Percentiles rank a stretch among this genome's conserved stretches.
Evolutionary conservation across 164 flowering plant genomes (phyloP).

Genomic region (Buxus sempervirens): DNA sequence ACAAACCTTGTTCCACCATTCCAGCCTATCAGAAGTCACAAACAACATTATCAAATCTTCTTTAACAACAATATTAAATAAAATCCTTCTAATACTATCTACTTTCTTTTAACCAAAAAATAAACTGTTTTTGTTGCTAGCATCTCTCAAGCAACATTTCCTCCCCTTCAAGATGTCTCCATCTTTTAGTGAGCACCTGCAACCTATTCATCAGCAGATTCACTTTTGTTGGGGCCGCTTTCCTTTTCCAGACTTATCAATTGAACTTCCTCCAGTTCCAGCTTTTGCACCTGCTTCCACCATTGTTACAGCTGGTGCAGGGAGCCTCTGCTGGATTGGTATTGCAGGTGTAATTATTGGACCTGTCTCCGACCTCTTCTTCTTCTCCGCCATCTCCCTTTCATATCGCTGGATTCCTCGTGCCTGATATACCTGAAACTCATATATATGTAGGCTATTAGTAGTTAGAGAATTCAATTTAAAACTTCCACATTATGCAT

Average conservation of each 20-base stretch:
- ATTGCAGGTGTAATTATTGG: constrained; percentile 46
- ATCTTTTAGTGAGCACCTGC: constrained; percentile 28
- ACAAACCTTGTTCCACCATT: too few species aligned
- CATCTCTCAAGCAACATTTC: too few species aligned
- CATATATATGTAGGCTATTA: too few species aligned
- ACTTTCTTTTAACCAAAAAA: too few species aligned
- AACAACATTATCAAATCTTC: too few species aligned
- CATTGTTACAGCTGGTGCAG: constrained; percentile 21
- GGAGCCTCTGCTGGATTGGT: constrained; percentile 57
- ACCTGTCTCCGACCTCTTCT: constrained; percentile 47
- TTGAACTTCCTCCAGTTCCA: constrained; percentile 33
- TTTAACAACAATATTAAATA: too few species aligned
- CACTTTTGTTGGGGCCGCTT: constrained; percentile 35
- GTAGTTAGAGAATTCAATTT: neutral
- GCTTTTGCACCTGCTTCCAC: constrained; percentile 25
- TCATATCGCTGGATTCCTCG: constrained; percentile 70
- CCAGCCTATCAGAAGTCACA: too few species aligned
- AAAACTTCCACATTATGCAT: too few species aligned
- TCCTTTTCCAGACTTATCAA: constrained; percentile 32
- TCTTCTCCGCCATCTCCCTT: constrained; percentile 76
- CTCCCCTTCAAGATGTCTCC: constrained; percentile 27
- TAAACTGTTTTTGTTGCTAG: too few species aligned
- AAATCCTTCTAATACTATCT: too few species aligned
- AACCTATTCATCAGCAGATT: constrained; percentile 35
- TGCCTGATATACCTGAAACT: constrained; percentile 78